Conservation (phyloP, 805 yeast genomes). For the Candida yuanshanica region DNA sequence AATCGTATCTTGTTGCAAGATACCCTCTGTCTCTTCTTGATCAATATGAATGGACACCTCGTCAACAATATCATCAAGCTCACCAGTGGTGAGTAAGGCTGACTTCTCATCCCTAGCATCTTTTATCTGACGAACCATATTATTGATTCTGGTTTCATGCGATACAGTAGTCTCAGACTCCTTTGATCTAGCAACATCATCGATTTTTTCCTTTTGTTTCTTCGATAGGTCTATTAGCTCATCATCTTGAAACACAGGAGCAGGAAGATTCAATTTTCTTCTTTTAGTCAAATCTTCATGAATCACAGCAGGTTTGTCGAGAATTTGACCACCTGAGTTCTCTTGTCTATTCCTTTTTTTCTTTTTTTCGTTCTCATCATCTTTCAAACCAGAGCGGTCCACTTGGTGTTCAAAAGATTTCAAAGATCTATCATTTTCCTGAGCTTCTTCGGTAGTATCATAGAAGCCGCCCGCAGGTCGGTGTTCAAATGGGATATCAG, state of each 20-base stretch:
- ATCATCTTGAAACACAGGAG: conserved; percentile 25
- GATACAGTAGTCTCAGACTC: not conserved
- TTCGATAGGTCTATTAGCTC: conserved; percentile 12
- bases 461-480: conserved; percentile 62
- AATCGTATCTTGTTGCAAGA: not conserved
- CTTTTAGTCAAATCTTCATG: conserved; percentile 9
- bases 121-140: conserved; percentile 36
- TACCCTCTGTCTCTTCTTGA: conserved; percentile 1
- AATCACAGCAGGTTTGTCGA: conserved; percentile 11
- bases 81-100: conserved; percentile 25
- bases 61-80: conserved; percentile 6
- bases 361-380: conserved; percentile 30
- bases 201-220: conserved; percentile 11
- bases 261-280: conserved; percentile 27
- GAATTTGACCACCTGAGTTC: conserved; percentile 20
- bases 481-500: conserved; percentile 76
- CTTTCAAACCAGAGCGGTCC: conserved; percentile 37
- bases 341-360: conserved; percentile 21
- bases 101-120: conserved; percentile 31
- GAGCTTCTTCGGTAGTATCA: conserved; percentile 58
- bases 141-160: conserved; percentile 11
- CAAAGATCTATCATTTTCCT: conserved; percentile 32
- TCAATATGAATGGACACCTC: conserved; percentile 2
- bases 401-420: conserved; percentile 40
- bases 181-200: conserved; percentile 2